A percentile compares a stretch with the other conserved stretches of the same genome.
phyloP scores from a whole-genome alignment of 1,284 basidiomycete genomes.

The Ceratobasidium papillatum region DNA sequence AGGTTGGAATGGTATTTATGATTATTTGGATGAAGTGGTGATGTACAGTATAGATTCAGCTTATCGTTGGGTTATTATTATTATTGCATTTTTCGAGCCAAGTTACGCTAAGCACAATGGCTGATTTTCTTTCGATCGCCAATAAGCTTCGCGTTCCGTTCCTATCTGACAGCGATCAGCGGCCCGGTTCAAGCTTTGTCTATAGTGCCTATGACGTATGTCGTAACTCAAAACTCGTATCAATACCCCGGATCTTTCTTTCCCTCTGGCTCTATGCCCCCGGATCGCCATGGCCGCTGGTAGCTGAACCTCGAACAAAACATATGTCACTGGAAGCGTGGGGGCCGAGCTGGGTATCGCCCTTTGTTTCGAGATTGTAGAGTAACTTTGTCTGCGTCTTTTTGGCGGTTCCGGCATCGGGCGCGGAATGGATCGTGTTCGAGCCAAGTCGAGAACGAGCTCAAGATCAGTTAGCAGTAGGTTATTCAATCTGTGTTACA shows the following conservation, averaged over 20 bases:
- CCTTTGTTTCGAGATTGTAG: not conserved
- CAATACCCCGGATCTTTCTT: not conserved
- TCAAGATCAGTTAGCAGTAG: not conserved
- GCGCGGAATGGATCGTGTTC: no score
- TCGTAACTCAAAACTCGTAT: not conserved
- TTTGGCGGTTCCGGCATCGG: not conserved
- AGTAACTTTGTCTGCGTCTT: not conserved
- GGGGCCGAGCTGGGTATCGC: not conserved
- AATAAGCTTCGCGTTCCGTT: not conserved
- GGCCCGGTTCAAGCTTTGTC: not conserved
- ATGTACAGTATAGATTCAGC: not conserved
- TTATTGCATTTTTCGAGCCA: not conserved
- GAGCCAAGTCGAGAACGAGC: no score
- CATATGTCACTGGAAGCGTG: not conserved
- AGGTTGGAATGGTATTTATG: not conserved
- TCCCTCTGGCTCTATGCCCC: not conserved
- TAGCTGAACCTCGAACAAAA: constrained; percentile 10
- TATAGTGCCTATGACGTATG: not conserved
- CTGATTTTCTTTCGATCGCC: not conserved
- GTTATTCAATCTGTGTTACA: not conserved
- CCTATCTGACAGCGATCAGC: not conserved
- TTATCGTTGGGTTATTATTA: not conserved
- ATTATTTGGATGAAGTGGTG: not conserved
- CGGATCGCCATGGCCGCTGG: not conserved
- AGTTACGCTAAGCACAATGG: not conserved